Conservation (phyloP, 306 rosid genomes). For the Castanopsis chinensis region DNA sequence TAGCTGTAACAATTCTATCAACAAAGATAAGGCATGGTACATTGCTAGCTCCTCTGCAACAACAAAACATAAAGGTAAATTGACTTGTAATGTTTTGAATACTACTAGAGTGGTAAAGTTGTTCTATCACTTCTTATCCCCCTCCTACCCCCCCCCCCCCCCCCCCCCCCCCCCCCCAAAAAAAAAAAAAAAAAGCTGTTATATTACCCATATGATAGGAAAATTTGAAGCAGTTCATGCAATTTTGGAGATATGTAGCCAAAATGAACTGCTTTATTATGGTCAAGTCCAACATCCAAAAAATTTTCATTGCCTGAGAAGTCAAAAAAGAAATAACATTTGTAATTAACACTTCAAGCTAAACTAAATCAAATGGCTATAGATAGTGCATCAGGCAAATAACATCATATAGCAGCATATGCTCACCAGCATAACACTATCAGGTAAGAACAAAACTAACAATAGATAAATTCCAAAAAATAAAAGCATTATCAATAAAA, state of each 20-base stretch:
- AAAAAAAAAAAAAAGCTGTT: neutral
- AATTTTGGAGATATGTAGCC: conserved; percentile 81
- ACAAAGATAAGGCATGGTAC: conserved; percentile 79
- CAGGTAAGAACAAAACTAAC: too few species aligned
- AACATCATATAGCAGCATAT: too few species aligned
- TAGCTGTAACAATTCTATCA: conserved; percentile 78
- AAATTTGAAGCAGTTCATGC: conserved; percentile 64
- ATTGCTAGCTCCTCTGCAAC: conserved; percentile 63
- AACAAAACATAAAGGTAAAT: conserved; percentile 5
- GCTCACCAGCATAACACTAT: too few species aligned
- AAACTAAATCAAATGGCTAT: neutral
- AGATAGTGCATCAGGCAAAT: neutral
- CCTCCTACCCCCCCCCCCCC: too few species aligned
- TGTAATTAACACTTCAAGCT: neutral
- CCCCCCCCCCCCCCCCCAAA: too few species aligned
- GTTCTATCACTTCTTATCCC: conserved; percentile 2
- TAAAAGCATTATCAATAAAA: too few species aligned
- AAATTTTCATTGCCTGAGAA: conserved; percentile 43
- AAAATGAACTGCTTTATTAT: conserved; percentile 49
- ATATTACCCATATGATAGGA: conserved; percentile 71
- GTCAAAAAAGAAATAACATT: conserved; percentile 6
- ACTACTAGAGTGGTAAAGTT: conserved; percentile 1
- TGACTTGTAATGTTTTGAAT: neutral
- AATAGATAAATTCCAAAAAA: too few species aligned
- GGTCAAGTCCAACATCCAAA: conserved; percentile 48